A percentile compares a stretch with the other conserved stretches of the same genome.
Evolutionary conservation across 805 yeast genomes (phyloP).

Genomic region (Metschnikowia amazonensis): DNA sequence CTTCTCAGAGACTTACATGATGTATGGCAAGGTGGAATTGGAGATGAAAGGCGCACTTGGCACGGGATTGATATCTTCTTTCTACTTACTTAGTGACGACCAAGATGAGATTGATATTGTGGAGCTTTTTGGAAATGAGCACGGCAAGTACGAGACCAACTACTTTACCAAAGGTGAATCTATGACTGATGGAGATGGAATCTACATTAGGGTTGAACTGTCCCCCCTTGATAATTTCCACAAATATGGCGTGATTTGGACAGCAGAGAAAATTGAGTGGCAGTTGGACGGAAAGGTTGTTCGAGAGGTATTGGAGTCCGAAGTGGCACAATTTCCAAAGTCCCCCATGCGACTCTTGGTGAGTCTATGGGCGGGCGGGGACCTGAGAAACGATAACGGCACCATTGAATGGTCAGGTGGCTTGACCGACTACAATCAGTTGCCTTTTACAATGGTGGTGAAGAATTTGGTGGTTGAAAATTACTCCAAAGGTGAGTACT

Average conservation of each 20-base stretch:
- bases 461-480: constrained; percentile 22
- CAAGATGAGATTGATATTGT: constrained; percentile 41
- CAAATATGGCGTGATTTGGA: constrained; percentile 37
- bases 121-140: constrained; percentile 38
- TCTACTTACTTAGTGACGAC: constrained; percentile 41
- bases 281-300: constrained; percentile 25
- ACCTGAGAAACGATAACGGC: constrained; percentile 28
- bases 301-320: constrained; percentile 20
- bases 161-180: constrained; percentile 40
- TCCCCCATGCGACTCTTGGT: constrained; percentile 36
- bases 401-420: constrained; percentile 44
- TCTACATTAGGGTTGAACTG: constrained; percentile 24
- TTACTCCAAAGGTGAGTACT: constrained; percentile 28
- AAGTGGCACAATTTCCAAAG: constrained; percentile 25
- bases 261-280: constrained; percentile 30
- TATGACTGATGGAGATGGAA: constrained; percentile 33
- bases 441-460: constrained; percentile 34
- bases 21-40: constrained; percentile 37
- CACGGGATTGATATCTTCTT: constrained; percentile 35
- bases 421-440: constrained; percentile 24
- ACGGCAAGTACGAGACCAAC: constrained; percentile 31
- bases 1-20: constrained; percentile 27
- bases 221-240: constrained; percentile 27
- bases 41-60: constrained; percentile 33
- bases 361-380: constrained; percentile 45